Base-by-base conservation (phyloP, 192 early-diverging fungal species). In the Oehlia diaphana region DNA sequence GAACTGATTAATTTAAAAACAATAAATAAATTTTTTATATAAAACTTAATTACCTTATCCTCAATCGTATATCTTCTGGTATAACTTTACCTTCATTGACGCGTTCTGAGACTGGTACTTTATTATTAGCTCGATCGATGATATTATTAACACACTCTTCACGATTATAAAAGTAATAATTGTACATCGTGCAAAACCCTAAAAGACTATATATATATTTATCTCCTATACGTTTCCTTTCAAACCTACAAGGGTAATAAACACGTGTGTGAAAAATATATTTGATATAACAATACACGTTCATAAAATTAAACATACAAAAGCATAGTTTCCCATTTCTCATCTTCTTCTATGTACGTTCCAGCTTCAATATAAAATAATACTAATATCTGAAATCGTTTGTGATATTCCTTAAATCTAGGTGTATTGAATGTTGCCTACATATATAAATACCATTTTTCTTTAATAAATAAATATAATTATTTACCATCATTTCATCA, bases 351-450 rank as follows among this genome's bases (percentile, higher is more conserved):
- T 74, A 99, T 92, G 63, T 91, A 95, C 65, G 91, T 92, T 26
- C 94, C 93, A 14, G 96, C 97, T 79, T 99, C 97, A 50, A 99
- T 95, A 72, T 91, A 96, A 62, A 94, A 93, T 53, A 96, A 85
- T 13, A 93, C 80, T 81, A 99, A 92, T 39, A 90, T 81, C 74
- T 96, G 96, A 78, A 97, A 82, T 44, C 94, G 84, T 65, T 83
- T 87, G 82, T 99, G 95, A 81, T 93, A 96, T 50, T 91, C 90
- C 72, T 89, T 81, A 76, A 95, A 95, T 58, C 88, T 84, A 2
- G 86, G 89, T 16, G 88, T 90, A 21, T 83, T 76, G 78, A 99
- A 96, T 0, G 82, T 85, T 39, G 86, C 79, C 93, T 86, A 68
- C 10, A 35, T 58, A 4, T 42, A 71, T 71, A 69, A 53, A 49